Conservation (phyloP, 495 filamentous ascomycete genomes). For the Penicillium antarcticum region DNA sequence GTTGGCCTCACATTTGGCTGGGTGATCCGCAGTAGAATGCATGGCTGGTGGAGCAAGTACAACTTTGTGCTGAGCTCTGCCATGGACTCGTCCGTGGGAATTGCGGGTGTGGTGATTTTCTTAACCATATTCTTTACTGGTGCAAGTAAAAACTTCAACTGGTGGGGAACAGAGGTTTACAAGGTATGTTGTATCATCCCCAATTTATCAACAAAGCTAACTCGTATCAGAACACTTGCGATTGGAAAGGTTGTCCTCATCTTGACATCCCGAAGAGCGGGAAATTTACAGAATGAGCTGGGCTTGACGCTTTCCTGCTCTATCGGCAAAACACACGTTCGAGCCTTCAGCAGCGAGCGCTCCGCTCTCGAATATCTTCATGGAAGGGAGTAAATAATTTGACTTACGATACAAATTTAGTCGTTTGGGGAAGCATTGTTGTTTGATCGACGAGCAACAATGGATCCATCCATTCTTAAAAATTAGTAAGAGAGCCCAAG, state of each 20-base stretch:
- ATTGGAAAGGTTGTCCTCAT: slow-evolving; percentile 22
- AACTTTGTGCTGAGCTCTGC: slow-evolving; percentile 80
- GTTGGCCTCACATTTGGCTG: slow-evolving; percentile 69
- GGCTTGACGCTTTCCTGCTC: not conserved
- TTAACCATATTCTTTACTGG: slow-evolving; percentile 75
- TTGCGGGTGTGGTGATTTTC: slow-evolving; percentile 76
- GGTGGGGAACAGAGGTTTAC: slow-evolving; percentile 77
- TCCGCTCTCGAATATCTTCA: too few species aligned
- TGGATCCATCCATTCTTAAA: not conserved
- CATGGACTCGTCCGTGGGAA: slow-evolving; percentile 73
- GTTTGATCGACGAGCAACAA: not conserved
- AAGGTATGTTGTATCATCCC: slow-evolving; percentile 24
- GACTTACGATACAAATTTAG: not conserved
- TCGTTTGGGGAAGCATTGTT: not conserved
- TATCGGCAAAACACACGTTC: too few species aligned
- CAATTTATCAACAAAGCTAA: not conserved
- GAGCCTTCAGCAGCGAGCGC: too few species aligned
- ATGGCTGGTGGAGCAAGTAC: slow-evolving; percentile 80
- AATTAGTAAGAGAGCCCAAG: not conserved
- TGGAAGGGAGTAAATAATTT: not conserved
- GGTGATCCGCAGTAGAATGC: slow-evolving; percentile 55
- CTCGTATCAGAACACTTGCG: slow-evolving; percentile 17
- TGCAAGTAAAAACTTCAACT: slow-evolving; percentile 53
- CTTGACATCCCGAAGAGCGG: slow-evolving; percentile 14
- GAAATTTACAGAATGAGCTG: slow-evolving; percentile 6